Base-by-base conservation (phyloP, 1,284 basidiomycete genomes). In the Pseudomicrostroma phylloplanum region DNA sequence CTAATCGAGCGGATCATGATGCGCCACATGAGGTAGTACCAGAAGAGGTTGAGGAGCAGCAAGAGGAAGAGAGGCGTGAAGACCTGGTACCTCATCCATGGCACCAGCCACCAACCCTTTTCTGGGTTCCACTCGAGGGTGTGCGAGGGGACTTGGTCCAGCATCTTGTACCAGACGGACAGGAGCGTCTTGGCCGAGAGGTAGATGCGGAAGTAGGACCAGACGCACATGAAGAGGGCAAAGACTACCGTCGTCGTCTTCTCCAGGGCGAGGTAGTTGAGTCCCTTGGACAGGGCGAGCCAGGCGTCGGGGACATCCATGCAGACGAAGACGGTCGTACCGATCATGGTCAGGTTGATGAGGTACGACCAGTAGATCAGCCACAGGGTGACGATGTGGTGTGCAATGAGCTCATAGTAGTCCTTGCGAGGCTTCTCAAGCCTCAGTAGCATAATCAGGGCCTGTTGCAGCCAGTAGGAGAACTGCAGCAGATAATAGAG, bases 281-380 rank as follows among this genome's bases (percentile, higher is more conserved):
- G 62, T n/a, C 68, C 64, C 61, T 78, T 78, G 25, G 70, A 66
- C 87, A 62, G 56, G 12, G 71, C 67, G 21, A 98, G 84, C 81
- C 89, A 91, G 23, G 86, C 82, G 77, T 98, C 94, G 1, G 92
- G 92, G 40, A 94, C 85, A 81, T 98, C 94, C 94, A 97, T 98
- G 78, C 92, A 94, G 75, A 94, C 85, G 74, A 90, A 97, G 26
- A 98, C 86, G 1, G 92, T 89, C 67, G 91, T 91, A 13, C 94
- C 94, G 59, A 96, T 93, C 69, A 87, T 82, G 0, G 93, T 96
- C 57, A 83, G 68, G 80, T 83, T 77, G 60, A 78, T 69, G 39
- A 61, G 72, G 59, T 67, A 66, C 6, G 77, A 83, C 57, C 79
- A 89, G 87, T 88, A 89, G 57, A 98, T 86, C 26, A 98, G 84